Evolutionary conservation across 768 basidiomycete species (phyloP), one percentile per base, ranked within the genome.

Genomic region (Amanita rimosa): DNA sequence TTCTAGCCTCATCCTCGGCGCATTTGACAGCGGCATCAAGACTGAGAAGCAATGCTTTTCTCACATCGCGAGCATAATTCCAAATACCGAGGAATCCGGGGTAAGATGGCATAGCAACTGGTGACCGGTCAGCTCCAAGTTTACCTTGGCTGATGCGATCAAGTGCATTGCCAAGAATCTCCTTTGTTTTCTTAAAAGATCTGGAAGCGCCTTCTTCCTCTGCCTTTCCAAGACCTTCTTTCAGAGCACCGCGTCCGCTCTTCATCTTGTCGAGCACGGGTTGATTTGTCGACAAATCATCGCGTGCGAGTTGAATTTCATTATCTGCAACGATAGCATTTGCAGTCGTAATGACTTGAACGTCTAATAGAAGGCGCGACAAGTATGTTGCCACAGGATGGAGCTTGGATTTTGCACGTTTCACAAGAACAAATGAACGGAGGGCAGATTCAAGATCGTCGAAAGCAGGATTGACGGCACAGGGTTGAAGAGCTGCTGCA

Each of bases 361-460:
- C 72, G 62, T 99, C 95, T 44, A 81, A 72, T 52, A 99, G 76
- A n/a, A 98, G 74, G 60, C 95, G 83, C 55, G 76, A 75, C 44
- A 99, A 77, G 67, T 95, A 99, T 11, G 91, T 95, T 52, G 86
- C 80, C 10, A 83, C 93, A 13, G 96, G 96, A 19, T 87, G 82
- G 38, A 99, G 83, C 68, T 98, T 99, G 40, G 92, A 95, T 67
- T 90, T 91, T n/a, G 85, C 76, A 22, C 96, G 84, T 70, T 98
- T 98, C 66, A 84, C 81, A 53, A 98, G 82, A 9, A 99, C 93
- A 63, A 99, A 99, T 0, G 90, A 92, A 14, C 95, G 82, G 31
- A 99, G 71, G 0, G 87, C 79, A 8, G 84, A 80, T 64, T 98
- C 94, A 53, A 99, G 83, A 59, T 88, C 81, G 50, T 84, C 83